A percentile compares a stretch with the other conserved stretches of the same genome.
These are phyloP conservation scores for Cucumis hystrix DNA, from an alignment of 306 rosid genomes.

Conservation along the genomic window DNA sequence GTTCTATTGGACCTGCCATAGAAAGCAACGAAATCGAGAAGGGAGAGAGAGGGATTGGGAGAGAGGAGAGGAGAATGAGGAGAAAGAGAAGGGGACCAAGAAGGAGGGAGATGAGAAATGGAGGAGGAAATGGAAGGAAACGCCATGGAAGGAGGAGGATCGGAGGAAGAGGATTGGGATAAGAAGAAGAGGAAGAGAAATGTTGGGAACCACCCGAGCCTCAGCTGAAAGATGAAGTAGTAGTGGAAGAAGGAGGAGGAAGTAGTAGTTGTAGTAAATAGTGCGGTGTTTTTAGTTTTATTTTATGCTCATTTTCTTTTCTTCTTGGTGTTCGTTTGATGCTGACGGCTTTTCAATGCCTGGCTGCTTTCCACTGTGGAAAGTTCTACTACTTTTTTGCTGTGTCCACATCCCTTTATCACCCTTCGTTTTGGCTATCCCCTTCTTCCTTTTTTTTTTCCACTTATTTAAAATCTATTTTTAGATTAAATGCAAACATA, in stretches of 20 bases:
- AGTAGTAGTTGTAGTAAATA: not conserved
- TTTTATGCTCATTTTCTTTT: no score
- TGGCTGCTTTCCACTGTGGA: not conserved
- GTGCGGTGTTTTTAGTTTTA: not conserved
- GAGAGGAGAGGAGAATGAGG: conserved; percentile 13
- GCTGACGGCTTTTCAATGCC: not conserved
- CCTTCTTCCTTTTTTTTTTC: not conserved
- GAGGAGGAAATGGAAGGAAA: conserved; percentile 37
- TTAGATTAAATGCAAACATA: no score
- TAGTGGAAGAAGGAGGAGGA: not conserved
- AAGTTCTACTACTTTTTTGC: not conserved
- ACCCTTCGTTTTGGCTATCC: not conserved
- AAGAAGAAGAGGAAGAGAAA: conserved; percentile 12
- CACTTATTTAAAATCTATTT: no score
- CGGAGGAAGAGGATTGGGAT: conserved; percentile 32
- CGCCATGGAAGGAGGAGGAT: conserved; percentile 43
- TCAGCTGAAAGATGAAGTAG: conserved; percentile 9
- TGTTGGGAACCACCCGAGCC: conserved; percentile 28
- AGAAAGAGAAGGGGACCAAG: conserved; percentile 14
- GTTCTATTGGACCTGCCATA: conserved; percentile 33
- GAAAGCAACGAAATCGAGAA: conserved; percentile 40
- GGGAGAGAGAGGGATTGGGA: conserved; percentile 18
- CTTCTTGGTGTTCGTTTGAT: not conserved
- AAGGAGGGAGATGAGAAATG: conserved; percentile 30
- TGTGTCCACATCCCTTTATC: not conserved